phyloP scores from a whole-genome alignment of 306 rosid species.

The Fragaria vesca region DNA sequence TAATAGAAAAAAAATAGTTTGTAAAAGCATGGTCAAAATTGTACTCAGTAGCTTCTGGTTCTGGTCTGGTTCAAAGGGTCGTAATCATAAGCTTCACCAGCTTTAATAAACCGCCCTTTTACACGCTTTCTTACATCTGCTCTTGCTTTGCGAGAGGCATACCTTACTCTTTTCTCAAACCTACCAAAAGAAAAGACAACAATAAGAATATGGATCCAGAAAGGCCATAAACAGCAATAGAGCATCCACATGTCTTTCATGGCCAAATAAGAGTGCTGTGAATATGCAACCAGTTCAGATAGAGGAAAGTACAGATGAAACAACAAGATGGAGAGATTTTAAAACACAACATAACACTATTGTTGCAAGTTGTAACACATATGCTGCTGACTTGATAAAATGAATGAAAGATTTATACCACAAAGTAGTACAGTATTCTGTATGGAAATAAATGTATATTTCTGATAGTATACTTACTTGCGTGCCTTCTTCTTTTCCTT shows the following conservation, averaged over 20 bases:
- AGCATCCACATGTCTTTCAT: conserved; percentile 11
- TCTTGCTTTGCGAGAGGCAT: conserved; percentile 92
- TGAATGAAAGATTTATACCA: background rate
- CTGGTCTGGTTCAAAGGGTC: conserved; percentile 82
- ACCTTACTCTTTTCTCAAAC: conserved; percentile 86
- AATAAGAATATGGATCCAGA: background rate
- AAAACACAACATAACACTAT: background rate
- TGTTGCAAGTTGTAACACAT: background rate
- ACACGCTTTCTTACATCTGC: conserved; percentile 91
- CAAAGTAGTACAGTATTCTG: background rate
- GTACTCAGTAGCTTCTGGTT: conserved; percentile 90
- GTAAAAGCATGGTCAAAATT: conserved; percentile 46
- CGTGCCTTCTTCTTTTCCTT: conserved; percentile 93
- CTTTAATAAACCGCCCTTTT: conserved; percentile 95
- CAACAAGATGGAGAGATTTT: background rate
- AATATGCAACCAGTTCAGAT: conserved; percentile 8
- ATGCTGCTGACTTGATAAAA: conserved; percentile 16
- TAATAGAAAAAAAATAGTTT: conserved; percentile 36
- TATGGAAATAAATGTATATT: background rate
- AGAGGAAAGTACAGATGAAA: background rate
- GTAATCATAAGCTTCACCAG: conserved; percentile 85
- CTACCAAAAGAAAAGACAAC: conserved; percentile 30
- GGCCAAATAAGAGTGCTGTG: background rate
- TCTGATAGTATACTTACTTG: conserved; percentile 52
- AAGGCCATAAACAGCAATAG: background rate